Base-by-base conservation (phyloP, 2,329 filamentous ascomycete species). In the Alternaria sp. region DNA sequence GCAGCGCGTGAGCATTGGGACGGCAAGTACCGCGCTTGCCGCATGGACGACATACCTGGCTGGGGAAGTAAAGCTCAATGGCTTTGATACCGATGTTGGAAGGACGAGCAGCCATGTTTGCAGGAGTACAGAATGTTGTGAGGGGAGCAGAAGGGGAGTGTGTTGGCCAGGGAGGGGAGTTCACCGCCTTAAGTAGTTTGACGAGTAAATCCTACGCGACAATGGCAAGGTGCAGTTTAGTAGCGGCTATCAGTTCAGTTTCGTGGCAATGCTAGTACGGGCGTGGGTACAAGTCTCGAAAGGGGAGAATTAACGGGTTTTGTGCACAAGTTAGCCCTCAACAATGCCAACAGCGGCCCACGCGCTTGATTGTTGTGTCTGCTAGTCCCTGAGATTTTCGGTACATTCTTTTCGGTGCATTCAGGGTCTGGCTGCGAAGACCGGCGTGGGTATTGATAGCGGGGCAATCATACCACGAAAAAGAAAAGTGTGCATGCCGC, bases 51-150 rank as follows among this genome's bases (percentile, higher is more conserved):
- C 81, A 67, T 75, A 81, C 82, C 79, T 84, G 82, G 78, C 79
- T 83, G 62, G 83, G 83, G 68, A 85, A 83, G 79, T 85, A 85
- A 53, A 85, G 78, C 80, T 85, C 83, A 73, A 84, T 82, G 79
- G 81, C 83, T 75, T 84, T 84, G 79, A 85, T 84, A 65, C 83
- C 83, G 62, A 85, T 80, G 73, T 84, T 84, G 67, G 80, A 73
- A 59, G 83, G 83, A 68, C 81, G 78, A 51, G 79, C 67, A 67
- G 79, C 77, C 81, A 83, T 83, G 67, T 30, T 73, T 75, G 63
- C 56, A 58, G 49, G 61, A 57, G 59, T 58, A 48, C 63, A 52
- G 54, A 30, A 61, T 47, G 62, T 51, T 60, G 59, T 54, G 64
- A 61, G 61, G 59, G 55, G 54, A 48, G 52, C 42, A 62, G 65